Percentiles rank a stretch among this genome's conserved stretches.
phyloP scores from a whole-genome alignment of 768 basidiomycete genomes.

The Leccinum subgranulosum region DNA sequence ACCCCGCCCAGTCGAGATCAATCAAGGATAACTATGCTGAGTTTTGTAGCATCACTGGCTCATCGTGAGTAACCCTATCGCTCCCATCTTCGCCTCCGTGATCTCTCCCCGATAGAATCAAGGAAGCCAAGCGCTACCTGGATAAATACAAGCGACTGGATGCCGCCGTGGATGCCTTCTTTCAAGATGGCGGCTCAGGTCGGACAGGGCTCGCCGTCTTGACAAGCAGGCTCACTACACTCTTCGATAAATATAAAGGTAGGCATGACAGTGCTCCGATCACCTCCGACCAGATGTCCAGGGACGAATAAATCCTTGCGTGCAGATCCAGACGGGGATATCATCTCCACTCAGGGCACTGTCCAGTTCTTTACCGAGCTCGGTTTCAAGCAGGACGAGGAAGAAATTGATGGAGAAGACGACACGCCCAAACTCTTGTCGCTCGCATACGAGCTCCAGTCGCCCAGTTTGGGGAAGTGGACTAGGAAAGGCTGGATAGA shows the following conservation, averaged over 20 bases:
- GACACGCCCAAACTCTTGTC: conserved; percentile 75
- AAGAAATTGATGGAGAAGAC: conserved; percentile 67
- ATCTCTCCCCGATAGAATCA: conserved; percentile 26
- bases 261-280: conserved; percentile 2
- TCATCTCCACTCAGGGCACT: conserved; percentile 78
- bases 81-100: background rate
- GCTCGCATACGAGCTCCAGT: conserved; percentile 78
- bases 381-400: conserved; percentile 28
- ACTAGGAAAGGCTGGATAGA: conserved; percentile 68
- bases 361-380: conserved; percentile 56
- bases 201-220: conserved; percentile 34
- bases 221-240: conserved; percentile 48
- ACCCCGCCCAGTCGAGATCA: conserved; percentile 23
- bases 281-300: background rate
- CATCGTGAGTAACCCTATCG: conserved; percentile 51
- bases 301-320: background rate
- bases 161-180: conserved; percentile 71
- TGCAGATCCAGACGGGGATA: conserved; percentile 54
- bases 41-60: conserved; percentile 66
- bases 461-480: conserved; percentile 73
- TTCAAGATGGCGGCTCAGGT: conserved; percentile 40
- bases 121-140: conserved; percentile 65
- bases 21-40: conserved; percentile 48
- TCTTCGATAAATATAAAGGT: conserved; percentile 76
- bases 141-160: conserved; percentile 71